Evolutionary conservation across 495 filamentous ascomycete genomes (phyloP), one percentile per base, ranked within the genome.

Genomic region (Physcia stellaris): DNA sequence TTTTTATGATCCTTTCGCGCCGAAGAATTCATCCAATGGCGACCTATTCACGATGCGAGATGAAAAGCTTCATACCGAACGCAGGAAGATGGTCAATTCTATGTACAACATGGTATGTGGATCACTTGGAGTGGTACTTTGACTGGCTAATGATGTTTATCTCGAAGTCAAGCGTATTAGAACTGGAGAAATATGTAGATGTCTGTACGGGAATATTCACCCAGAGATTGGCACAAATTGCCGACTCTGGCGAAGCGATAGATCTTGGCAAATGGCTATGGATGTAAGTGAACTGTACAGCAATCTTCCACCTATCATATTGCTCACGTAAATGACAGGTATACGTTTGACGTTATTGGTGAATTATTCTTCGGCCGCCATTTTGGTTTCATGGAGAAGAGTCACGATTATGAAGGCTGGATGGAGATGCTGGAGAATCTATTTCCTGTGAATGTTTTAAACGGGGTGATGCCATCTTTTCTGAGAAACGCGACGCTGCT

Each of bases 311-410:
- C n/a, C n/a, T n/a, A n/a, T 4, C 6, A 2, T 2, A 3, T 7
- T 15, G 9, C 22, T 16, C 10, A 15, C 16, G 35, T 1, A 23
- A 24, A 4, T 38, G n/a, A 32, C 27, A 61, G 54, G 52, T 60
- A 55, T 31, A 51, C 53, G 10, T 57, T 53, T 38, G 58, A 63
- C 35, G 48, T 58, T 2, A 40, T 63, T 40, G 54, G 59, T 10
- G 58, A 63, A 35, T 48, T 63, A 24, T 63, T 48, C 41, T 63
- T 54, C 30, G 44, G 58, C 34, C 50, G 49, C n/a, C 56, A 50
- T 42, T 60, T 59, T 35, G 58, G 56, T 17, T 60, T 61, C 33
- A 52, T 61, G 18, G 37, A 49, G 27, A 26, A 52, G 22, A 42
- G 49, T 13, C 46, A 34, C 1, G 51, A 60, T 32, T 32, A 46